Base-by-base conservation (phyloP, 768 basidiomycete genomes). In the Crassisporium funariophilum region DNA sequence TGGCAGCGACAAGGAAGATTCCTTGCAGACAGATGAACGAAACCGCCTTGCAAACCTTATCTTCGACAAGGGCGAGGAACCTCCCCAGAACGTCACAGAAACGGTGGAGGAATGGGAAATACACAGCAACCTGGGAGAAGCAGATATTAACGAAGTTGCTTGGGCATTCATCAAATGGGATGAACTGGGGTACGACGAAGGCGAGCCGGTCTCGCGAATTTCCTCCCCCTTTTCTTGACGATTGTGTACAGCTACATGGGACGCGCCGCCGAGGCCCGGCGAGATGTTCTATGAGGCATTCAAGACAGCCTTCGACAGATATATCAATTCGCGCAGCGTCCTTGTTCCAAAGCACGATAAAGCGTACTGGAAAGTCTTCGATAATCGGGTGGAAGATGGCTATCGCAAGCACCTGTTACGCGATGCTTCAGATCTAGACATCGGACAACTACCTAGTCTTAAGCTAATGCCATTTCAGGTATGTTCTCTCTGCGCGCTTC, bases 161-260 rank as follows among this genome's bases (percentile, higher is more conserved):
- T 93, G 89, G 86, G 82, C 79, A 10, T 94, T 94, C 62, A 74
- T 92, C 55, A 99, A 98, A 64, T 98, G 95, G 95, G 75, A 83
- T 35, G 93, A 93, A 52, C 73, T 98, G 20, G 84, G 88, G n/a
- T 97, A 98, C 51, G 88, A 95, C 16, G 88, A 93, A 74, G 84
- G 95, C 91, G 47, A 43, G 79, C 61, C n/a, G 4, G 7, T 27
- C 17, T n/a, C 34, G 23, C 40, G 42, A 39, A 21, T 24, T 34
- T 35, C n/a, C 24, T n/a, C 12, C 4, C 16, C 41, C n/a, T 41
- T 38, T 46, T 51, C 24, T 40, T 49, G 33, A 35, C 34, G 29
- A 4, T 40, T n/a, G 29, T 11, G 44, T 35, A 33, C 56, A 95
- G 93, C 90, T n/a, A 84, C 88, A 9, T 95, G 92, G 91, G 94